Evolutionary conservation across 495 filamentous ascomycete species (phyloP).

Genomic region (Neurospora cerealis): DNA sequence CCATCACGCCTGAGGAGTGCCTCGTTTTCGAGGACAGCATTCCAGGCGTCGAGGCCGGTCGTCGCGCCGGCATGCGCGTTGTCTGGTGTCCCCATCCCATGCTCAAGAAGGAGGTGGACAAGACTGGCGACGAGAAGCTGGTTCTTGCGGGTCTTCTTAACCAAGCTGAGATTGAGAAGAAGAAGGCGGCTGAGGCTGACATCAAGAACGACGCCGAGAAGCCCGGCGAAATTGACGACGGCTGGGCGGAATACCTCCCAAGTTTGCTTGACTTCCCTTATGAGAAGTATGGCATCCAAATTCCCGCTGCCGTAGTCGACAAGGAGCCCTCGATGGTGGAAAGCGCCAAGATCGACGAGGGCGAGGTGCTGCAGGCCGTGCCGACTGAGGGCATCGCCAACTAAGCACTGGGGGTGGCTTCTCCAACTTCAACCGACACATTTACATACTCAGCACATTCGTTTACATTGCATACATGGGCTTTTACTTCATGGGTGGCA

Average conservation of each 20-base stretch:
- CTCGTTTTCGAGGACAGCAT: conserved; percentile 95
- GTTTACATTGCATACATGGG: background rate
- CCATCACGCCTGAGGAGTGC: conserved; percentile 76
- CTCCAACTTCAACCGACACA: no score
- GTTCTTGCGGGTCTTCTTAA: conserved; percentile 79
- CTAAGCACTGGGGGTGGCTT: background rate
- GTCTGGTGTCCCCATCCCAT: conserved; percentile 85
- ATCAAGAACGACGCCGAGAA: no score
- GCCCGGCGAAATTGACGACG: conserved; percentile 56
- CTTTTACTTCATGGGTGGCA: background rate
- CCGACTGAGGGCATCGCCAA: background rate
- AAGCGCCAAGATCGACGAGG: conserved; percentile 6
- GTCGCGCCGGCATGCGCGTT: conserved; percentile 90
- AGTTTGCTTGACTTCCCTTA: conserved; percentile 66
- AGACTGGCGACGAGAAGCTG: conserved; percentile 56
- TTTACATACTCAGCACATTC: background rate
- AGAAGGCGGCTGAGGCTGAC: conserved; percentile 59
- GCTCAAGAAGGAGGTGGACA: conserved; percentile 58
- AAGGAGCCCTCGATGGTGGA: conserved; percentile 26
- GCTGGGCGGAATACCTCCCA: conserved; percentile 54
- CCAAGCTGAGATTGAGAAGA: conserved; percentile 43
- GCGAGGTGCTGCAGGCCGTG: conserved; percentile 10
- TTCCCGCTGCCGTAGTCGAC: conserved; percentile 30
- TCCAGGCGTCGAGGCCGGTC: conserved; percentile 81
- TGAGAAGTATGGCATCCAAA: conserved; percentile 54